Base-by-base conservation (phyloP, 768 basidiomycete genomes). In the Tephrocybe sp. region DNA sequence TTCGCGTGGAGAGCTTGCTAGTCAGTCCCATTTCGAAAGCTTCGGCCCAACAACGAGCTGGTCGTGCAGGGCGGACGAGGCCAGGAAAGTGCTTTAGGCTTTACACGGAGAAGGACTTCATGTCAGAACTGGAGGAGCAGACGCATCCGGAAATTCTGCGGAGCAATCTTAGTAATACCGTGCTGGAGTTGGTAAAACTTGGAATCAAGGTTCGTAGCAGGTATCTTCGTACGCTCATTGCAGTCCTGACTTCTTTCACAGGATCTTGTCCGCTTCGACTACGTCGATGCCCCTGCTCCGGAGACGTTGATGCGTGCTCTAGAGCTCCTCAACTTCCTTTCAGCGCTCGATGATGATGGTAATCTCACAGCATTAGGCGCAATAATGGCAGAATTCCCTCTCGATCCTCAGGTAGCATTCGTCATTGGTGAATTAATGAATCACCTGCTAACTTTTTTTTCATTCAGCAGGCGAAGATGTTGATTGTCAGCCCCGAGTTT, bases 11-110 rank as follows among this genome's bases (percentile, higher is more conserved):
- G 72, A 89, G 87, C 53, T 73, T 99, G 46, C 72, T 98, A 15
- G 95, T 98, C 36, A 87, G 88, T 44, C 95, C 94, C 0, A 99
- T 98, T 59, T 96, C 92, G 24, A 98, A 98, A 67, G 97, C 94
- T 1, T 92, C 89, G 0, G 96, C 96, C 4, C 92, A 96, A 68
- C 96, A 99, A 68, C 73, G 97, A 27, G 93, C 97, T 1, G 96
- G 97, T 37, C 92, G 96, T 65, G 96, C 96, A 0, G 97, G 96
- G 28, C 83, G 97, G 51, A 99, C 97, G 19, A 73, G 93, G 47
- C 96, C 97, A 0, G 97, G 96, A 27, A 98, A 98, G 67, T 98
- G 96, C 66, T 99, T 98, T 75, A 76, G 96, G 56, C 64, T 99
- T 56, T 99, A 98, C 65, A 98, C 96, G 0, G 93, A 99, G 68